Percentiles rank a stretch among this genome's conserved stretches.
phyloP scores from a whole-genome alignment of 305 asterid species.

The Solanum hybrid region DNA sequence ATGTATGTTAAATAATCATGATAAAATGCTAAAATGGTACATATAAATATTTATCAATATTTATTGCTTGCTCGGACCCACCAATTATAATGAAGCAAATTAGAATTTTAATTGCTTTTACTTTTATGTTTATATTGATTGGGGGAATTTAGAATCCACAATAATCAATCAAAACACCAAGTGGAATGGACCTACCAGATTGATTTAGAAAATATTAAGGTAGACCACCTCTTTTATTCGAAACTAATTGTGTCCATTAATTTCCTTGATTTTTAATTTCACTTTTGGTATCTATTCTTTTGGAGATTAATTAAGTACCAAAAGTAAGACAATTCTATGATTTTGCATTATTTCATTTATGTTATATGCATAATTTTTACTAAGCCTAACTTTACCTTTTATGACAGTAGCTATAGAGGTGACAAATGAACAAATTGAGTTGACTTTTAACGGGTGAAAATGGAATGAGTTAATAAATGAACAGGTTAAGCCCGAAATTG shows the following conservation, averaged over 20 bases:
- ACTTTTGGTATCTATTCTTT: neutral
- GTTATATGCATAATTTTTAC: neutral
- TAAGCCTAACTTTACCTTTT: neutral
- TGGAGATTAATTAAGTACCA: neutral
- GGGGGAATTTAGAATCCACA: neutral
- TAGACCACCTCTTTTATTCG: neutral
- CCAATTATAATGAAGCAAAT: neutral
- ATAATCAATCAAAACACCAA: neutral
- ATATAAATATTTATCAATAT: too few species aligned
- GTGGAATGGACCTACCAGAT: too few species aligned
- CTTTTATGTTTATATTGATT: too few species aligned
- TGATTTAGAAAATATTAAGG: neutral
- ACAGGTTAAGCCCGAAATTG: fast-evolving
- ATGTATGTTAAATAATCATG: too few species aligned
- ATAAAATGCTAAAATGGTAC: neutral
- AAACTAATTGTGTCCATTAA: neutral
- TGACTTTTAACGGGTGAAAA: fast-evolving
- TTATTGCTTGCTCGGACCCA: neutral
- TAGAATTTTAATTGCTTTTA: too few species aligned
- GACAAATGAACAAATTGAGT: neutral
- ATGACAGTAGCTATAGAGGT: too few species aligned
- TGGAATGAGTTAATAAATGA: too few species aligned
- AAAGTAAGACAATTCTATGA: neutral
- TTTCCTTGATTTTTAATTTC: neutral
- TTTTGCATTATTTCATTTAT: neutral